These are phyloP conservation scores for Exophiala mesophila DNA, from an alignment of 2,329 filamentous ascomycete genomes.

Conservation along the genomic window DNA sequence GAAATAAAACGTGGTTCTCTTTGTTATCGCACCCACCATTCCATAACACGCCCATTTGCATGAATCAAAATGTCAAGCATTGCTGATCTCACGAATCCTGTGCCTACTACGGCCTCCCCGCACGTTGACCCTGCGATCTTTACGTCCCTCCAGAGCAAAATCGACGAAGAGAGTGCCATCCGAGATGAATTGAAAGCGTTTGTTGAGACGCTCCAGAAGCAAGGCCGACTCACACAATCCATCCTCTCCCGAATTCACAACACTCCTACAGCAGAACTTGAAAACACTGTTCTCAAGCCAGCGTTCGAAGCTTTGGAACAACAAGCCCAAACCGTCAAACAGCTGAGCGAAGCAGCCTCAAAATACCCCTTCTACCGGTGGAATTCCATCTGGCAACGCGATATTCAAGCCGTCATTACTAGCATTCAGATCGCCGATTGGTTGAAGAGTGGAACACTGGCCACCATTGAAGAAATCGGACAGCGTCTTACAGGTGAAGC, in stretches of 20 bases:
- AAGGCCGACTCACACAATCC: conserved; percentile 72
- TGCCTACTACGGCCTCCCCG: conserved; percentile 30
- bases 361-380: conserved; percentile 98
- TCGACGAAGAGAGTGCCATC: conserved; percentile 79
- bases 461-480: conserved; percentile 86
- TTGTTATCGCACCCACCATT: not conserved
- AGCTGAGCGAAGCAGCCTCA: conserved; percentile 69
- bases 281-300: conserved; percentile 62
- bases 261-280: conserved; percentile 62
- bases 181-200: conserved; percentile 79
- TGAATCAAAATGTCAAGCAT: conserved; percentile 18
- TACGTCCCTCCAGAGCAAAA: conserved; percentile 76
- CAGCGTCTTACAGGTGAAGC: conserved; percentile 65
- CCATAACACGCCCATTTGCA: not conserved
- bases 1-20: no score
- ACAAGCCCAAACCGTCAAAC: conserved; percentile 65
- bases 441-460: conserved; percentile 59
- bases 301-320: conserved; percentile 66
- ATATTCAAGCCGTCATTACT: conserved; percentile 81
- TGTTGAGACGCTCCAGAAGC: conserved; percentile 74
- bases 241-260: conserved; percentile 86
- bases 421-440: conserved; percentile 58
- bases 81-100: conserved; percentile 16
- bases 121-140: conserved; percentile 82
- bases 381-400: conserved; percentile 78